These are phyloP conservation scores for Phytophthora rubi DNA, from an alignment of 352 stramenopile species.

Conservation along the genomic window DNA sequence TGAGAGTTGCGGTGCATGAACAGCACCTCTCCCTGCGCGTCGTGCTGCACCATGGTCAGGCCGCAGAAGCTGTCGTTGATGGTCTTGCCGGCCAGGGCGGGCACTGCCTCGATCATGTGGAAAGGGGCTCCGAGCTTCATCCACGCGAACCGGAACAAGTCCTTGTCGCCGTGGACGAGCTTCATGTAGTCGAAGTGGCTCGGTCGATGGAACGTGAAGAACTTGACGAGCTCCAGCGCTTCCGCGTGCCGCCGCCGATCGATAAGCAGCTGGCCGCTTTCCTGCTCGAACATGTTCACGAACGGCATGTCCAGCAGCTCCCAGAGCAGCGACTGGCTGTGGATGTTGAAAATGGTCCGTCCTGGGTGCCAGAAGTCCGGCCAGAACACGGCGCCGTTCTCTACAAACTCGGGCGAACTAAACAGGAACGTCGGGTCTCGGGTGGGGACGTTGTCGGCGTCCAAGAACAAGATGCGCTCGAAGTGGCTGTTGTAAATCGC, in stretches of 20 bases:
- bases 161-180: constrained; percentile 65
- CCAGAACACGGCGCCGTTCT: constrained; percentile 55
- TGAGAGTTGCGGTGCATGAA: constrained; percentile 68
- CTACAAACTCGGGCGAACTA: constrained; percentile 38
- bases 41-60: constrained; percentile 63
- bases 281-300: constrained; percentile 76
- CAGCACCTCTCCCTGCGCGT: constrained; percentile 43
- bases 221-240: constrained; percentile 49
- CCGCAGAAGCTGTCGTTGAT: constrained; percentile 56
- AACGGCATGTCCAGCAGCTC: constrained; percentile 55
- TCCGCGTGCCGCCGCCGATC: constrained; percentile 41
- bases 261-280: constrained; percentile 70
- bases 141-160: constrained; percentile 69
- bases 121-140: constrained; percentile 53
- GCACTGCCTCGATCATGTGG: constrained; percentile 52
- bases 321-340: constrained; percentile 62
- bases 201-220: constrained; percentile 49
- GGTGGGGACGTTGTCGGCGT: constrained; percentile 61
- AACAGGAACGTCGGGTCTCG: constrained; percentile 65
- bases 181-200: constrained; percentile 40
- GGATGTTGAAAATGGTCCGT: constrained; percentile 71
- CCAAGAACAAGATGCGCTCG: constrained; percentile 58
- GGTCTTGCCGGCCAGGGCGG: constrained; percentile 48
- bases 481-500: constrained; percentile 56
- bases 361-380: constrained; percentile 31